Evolutionary conservation across 805 yeast species (phyloP), one percentile per base, ranked within the genome.

Genomic region (Candida endomychidarum): DNA sequence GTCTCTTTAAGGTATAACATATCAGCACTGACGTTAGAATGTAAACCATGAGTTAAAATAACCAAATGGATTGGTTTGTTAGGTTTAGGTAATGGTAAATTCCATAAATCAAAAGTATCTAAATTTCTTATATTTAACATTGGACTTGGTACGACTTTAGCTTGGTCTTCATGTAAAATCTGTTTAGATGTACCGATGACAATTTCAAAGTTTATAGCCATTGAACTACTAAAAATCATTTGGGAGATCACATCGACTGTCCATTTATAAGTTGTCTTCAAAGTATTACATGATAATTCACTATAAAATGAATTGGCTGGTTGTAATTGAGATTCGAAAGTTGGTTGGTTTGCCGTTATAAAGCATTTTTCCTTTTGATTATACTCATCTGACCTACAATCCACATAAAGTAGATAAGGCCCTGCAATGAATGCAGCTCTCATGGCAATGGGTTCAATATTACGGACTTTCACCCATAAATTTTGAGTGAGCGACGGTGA

Each of bases 401-500:
- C 97, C 16, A 82, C 86, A 53, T 93, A 93, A 5, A 93, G 62
- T 2, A 86, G 71, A 56, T 80, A 91, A 0, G 99, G 99, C 0
- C 98, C 99, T 1, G 90, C 82, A 31, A 93, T 61, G 52, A 82
- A 87, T 1, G 96, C 85, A 0, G 97, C 95, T 20, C 95, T 63
- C 49, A 87, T 57, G 0, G 93, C 74, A 2, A 86, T 64, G 48
- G 78, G 76, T 58, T 89, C 96, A 3, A 64, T 67, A 60, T 90
- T 90, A 52, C 77, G 79, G 26, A 90, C 75, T 39, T 77, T 74
- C 16, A 84, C 60, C 73, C 76, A 81, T 7, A 70, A 46, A 27
- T 52, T 57, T 5, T 31, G 31, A 3, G 17, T 15, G 3, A 39
- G 22, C 5, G 29, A 39, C 7, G 31, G 25, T 36, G 39, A 5